Conservation (phyloP, 768 basidiomycete genomes). For the Termitomyces sp. region DNA sequence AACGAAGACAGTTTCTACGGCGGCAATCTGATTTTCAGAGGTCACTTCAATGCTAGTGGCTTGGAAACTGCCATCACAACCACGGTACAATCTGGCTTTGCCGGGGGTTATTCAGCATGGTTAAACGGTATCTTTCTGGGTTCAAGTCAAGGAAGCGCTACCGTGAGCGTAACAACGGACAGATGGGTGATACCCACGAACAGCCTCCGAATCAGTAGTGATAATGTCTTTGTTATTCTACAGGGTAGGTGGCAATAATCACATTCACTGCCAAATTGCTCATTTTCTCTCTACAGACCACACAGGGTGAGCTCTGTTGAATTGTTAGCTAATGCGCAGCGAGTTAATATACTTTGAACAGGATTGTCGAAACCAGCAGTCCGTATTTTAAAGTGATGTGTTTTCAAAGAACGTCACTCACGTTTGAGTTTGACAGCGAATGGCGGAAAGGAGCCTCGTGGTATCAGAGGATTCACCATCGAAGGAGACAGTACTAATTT, state of each 20-base stretch:
- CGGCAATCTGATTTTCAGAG: constrained; percentile 48
- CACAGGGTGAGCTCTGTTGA: constrained; percentile 35
- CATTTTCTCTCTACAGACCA: constrained; percentile 31
- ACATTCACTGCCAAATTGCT: neutral
- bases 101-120: constrained; percentile 51
- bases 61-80: constrained; percentile 41
- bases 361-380: constrained; percentile 48
- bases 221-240: constrained; percentile 39
- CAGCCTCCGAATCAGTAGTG: constrained; percentile 28
- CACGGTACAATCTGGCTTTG: constrained; percentile 46
- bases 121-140: constrained; percentile 47
- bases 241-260: constrained; percentile 24
- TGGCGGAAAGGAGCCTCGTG: constrained; percentile 46
- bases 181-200: constrained; percentile 36
- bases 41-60: constrained; percentile 48
- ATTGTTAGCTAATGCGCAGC: neutral
- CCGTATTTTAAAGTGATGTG: constrained; percentile 9
- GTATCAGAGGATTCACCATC: constrained; percentile 42
- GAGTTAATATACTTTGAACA: constrained; percentile 12
- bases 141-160: constrained; percentile 39
- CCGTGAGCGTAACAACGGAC: constrained; percentile 39
- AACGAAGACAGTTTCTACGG: constrained; percentile 41
- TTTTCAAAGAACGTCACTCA: neutral
- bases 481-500: constrained; percentile 36
- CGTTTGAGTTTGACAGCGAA: constrained; percentile 28